Evolutionary conservation across 768 basidiomycete species (phyloP).

Genomic region (Termitomyces sp.): DNA sequence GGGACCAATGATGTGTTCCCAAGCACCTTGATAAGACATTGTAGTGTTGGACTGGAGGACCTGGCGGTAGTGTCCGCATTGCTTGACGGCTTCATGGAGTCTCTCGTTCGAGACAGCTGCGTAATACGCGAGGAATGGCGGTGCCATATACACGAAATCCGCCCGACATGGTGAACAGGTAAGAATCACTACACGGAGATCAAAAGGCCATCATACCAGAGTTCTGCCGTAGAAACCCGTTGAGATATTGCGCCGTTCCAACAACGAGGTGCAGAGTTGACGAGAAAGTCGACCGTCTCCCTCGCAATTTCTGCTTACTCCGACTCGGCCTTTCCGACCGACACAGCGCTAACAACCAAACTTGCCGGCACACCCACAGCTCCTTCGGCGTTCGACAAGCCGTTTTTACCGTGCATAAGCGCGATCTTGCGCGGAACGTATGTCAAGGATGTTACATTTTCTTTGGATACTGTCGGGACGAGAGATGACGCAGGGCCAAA

Average conservation of each 20-base stretch:
- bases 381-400: constrained; percentile 31
- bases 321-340: constrained; percentile 32
- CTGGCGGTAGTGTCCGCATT: constrained; percentile 33
- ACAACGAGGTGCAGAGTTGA: constrained; percentile 31
- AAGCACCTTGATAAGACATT: constrained; percentile 23
- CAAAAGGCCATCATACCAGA: constrained; percentile 29
- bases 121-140: constrained; percentile 46
- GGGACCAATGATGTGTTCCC: constrained; percentile 42
- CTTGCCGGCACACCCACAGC: constrained; percentile 43
- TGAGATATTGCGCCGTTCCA: constrained; percentile 45
- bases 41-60: constrained; percentile 28
- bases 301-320: constrained; percentile 27
- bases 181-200: background rate
- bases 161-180: constrained; percentile 25
- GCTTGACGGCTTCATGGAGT: constrained; percentile 30
- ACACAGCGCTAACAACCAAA: constrained; percentile 40
- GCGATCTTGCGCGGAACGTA: constrained; percentile 36
- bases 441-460: constrained; percentile 23
- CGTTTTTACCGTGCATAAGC: constrained; percentile 29
- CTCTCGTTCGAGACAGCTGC: constrained; percentile 30
- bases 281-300: constrained; percentile 27
- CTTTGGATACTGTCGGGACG: constrained; percentile 17
- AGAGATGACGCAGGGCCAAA: constrained; percentile 34
- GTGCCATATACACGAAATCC: constrained; percentile 49
- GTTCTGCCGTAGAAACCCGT: constrained; percentile 28